Evolutionary conservation across 2,329 filamentous ascomycete genomes (phyloP), one percentile per base, ranked within the genome.

Genomic region (Madurella mycetomatis): DNA sequence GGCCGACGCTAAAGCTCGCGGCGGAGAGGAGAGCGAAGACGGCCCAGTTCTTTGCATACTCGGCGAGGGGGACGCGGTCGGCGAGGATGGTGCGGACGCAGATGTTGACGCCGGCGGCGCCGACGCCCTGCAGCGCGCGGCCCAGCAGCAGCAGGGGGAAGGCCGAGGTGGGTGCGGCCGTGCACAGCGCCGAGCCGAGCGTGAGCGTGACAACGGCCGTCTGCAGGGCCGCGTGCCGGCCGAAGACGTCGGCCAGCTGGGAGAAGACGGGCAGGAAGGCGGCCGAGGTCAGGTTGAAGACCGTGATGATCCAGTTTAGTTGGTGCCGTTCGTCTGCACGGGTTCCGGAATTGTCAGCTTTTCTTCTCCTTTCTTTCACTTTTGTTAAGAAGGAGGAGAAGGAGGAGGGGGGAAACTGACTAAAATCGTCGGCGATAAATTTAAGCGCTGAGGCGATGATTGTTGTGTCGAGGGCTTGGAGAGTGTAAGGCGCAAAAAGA

Each of bases 221-320:
- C 47, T 86, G 82, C 8, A 88, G 70, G 5, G 79, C 73, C 5
- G 70, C 71, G 63, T 86, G 80, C 2, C 85, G 77, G 15, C 85
- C 85, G 60, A 85, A 86, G 30, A 87, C 76, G 59, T 88, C 82
- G 15, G 82, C 78, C 43, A 84, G 73, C 60, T 87, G 84, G 1
- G 80, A 82, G 70, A 83, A 87, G 49, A 81, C 78, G 3, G 84
- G 84, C 9, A 87, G 83, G 59, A 87, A 87, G 1, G 84, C 79
- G 1, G 85, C 84, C 0, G 82, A 81, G 0, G 83, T 85, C n/a
- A 89, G 72, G 49, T 84, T 87, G 68, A 87, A 88, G 7, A 83
- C 75, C 0, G 85, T 84, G 16, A 87, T 80, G 63, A 89, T 85
- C 83, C 84, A 87, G 63, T 85, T 87, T 2, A 86, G 73, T 61